These are phyloP conservation scores for Hibiscus mutabilis DNA, from an alignment of 345 rosid species.

Conservation along the genomic window DNA sequence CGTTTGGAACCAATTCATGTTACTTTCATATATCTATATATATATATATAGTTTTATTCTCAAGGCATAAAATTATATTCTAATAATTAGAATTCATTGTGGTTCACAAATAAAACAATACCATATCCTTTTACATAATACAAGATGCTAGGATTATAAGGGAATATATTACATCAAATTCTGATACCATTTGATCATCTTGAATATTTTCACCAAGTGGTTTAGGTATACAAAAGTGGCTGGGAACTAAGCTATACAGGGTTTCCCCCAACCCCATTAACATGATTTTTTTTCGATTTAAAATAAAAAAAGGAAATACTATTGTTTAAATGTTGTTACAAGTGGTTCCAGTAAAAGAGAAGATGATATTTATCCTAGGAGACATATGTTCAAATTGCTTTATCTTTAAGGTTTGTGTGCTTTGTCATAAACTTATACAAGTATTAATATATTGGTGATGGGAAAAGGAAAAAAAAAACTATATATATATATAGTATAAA, in stretches of 20 bases:
- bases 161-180: background rate
- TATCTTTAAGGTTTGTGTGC: too few relatives aligned
- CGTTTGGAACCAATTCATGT: conserved; percentile 12
- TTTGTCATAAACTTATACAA: too few relatives aligned
- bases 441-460: too few relatives aligned
- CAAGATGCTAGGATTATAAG: background rate
- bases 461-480: too few relatives aligned
- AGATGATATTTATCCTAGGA: too few relatives aligned
- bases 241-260: background rate
- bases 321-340: background rate
- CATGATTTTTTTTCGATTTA: background rate
- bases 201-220: background rate
- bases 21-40: background rate
- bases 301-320: background rate
- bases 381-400: too few relatives aligned
- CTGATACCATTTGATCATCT: background rate
- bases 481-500: too few relatives aligned
- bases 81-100: background rate
- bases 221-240: background rate
- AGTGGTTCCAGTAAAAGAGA: too few relatives aligned
- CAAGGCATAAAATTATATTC: background rate
- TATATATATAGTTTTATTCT: background rate
- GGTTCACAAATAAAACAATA: background rate
- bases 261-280: conserved; percentile 1
- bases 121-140: background rate